These are phyloP conservation scores for Meyerozyma guilliermondii DNA, from an alignment of 1,139 yeast species.

Conservation along the genomic window DNA sequence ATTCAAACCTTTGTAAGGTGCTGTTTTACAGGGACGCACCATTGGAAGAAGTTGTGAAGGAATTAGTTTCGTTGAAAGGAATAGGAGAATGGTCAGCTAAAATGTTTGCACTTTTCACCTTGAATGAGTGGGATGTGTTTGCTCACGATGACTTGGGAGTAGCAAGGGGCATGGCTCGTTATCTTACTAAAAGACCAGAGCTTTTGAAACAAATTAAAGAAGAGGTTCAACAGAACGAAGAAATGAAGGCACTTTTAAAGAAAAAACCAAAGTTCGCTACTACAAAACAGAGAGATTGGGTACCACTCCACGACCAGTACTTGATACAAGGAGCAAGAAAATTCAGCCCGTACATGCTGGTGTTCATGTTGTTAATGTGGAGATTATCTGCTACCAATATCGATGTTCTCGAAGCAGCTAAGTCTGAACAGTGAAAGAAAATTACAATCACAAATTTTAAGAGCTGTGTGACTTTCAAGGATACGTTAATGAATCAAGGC, in stretches of 20 bases:
- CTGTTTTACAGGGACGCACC: constrained; percentile 29
- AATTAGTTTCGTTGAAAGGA: constrained; percentile 63
- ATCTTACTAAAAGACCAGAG: constrained; percentile 53
- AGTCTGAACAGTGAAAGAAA: background rate
- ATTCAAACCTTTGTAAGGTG: constrained; percentile 31
- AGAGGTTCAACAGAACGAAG: constrained; percentile 26
- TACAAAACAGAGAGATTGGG: constrained; percentile 49
- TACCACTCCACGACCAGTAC: constrained; percentile 56
- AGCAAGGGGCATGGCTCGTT: constrained; percentile 71
- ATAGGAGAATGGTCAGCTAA: constrained; percentile 90
- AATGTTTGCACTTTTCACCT: constrained; percentile 74
- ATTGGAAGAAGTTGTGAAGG: constrained; percentile 49
- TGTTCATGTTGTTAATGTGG: constrained; percentile 75
- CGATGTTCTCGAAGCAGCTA: constrained; percentile 32
- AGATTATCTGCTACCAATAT: constrained; percentile 55
- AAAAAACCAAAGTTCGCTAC: constrained; percentile 31
- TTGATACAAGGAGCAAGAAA: constrained; percentile 50
- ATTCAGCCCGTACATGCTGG: constrained; percentile 64
- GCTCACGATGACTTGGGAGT: constrained; percentile 81
- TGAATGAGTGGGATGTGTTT: constrained; percentile 64
- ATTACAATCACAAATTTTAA: too few species aligned
- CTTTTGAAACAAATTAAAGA: constrained; percentile 36
- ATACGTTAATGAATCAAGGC: too few species aligned
- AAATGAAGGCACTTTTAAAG: constrained; percentile 22
- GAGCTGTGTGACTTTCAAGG: too few species aligned